phyloP scores from a whole-genome alignment of 441 rosid genomes.

The Gossypium trilobum region DNA sequence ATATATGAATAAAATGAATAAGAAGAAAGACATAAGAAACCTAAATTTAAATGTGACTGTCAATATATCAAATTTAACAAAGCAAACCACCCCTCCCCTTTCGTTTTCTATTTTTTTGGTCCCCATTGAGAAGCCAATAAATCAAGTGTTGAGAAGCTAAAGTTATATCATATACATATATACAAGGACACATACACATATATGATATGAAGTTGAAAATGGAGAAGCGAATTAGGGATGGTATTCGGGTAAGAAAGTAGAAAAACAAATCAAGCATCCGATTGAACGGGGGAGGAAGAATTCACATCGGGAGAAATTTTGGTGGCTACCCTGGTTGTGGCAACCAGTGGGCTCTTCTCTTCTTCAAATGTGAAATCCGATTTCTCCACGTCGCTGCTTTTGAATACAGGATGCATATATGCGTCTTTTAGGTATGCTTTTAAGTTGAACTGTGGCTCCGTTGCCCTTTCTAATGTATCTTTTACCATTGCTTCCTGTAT shows the following conservation, averaged over 20 bases:
- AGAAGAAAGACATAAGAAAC: neutral
- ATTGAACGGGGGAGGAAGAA: conserved; percentile 17
- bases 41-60: neutral
- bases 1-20: neutral
- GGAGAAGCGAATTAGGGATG: neutral
- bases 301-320: conserved; percentile 27
- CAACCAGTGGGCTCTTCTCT: conserved; percentile 53
- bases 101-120: no score
- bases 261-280: neutral
- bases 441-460: conserved; percentile 67
- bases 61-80: neutral
- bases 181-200: neutral
- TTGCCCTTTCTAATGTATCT: conserved; percentile 79
- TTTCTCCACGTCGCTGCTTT: conserved; percentile 36
- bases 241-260: neutral
- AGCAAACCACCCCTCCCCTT: neutral
- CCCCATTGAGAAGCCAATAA: no score
- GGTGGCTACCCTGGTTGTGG: conserved; percentile 44
- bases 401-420: conserved; percentile 78
- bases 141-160: neutral
- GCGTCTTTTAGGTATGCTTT: conserved; percentile 62
- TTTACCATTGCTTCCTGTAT: conserved; percentile 84
- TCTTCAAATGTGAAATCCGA: conserved; percentile 38
- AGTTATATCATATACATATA: neutral
- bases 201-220: neutral